Percentiles rank a stretch among this genome's conserved stretches.
Conservation (phyloP, 257 asterid species). For the Asclepias syriaca region DNA sequence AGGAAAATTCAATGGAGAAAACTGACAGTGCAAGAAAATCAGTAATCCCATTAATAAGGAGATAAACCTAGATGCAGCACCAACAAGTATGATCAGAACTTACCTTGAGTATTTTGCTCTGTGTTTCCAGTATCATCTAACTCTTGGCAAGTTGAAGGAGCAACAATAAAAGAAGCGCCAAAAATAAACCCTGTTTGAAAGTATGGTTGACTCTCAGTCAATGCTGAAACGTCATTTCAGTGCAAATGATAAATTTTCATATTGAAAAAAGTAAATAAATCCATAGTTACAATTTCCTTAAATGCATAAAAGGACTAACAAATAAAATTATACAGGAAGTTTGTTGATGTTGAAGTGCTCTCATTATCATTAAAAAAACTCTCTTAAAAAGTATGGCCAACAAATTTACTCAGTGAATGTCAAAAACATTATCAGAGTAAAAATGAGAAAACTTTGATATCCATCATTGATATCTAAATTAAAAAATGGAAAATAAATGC, state of each 20-base stretch:
- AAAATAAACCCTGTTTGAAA: slow-evolving; percentile 56
- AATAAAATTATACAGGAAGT: not conserved
- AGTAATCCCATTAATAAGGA: not conserved
- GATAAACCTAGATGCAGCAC: not conserved
- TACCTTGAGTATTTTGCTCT: slow-evolving; percentile 56
- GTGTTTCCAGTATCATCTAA: slow-evolving; percentile 47
- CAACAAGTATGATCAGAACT: slow-evolving; percentile 5
- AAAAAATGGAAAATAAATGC: not conserved
- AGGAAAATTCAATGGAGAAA: slow-evolving; percentile 2
- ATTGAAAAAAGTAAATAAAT: slow-evolving; percentile 4
- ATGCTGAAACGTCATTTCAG: slow-evolving; percentile 4
- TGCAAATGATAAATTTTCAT: slow-evolving; percentile 2
- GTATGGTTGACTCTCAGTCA: slow-evolving; percentile 1
- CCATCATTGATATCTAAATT: not conserved
- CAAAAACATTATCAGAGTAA: slow-evolving; percentile 6
- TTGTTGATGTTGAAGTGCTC: not conserved
- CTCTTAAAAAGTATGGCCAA: slow-evolving; percentile 36
- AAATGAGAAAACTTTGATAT: not conserved
- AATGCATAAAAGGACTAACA: slow-evolving; percentile 6
- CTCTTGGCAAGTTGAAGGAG: slow-evolving; percentile 50
- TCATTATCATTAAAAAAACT: slow-evolving; percentile 15
- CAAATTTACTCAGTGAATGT: not conserved
- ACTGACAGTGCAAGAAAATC: not conserved
- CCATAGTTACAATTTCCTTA: not conserved
- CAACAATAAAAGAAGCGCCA: slow-evolving; percentile 60